phyloP scores from a whole-genome alignment of 2,329 filamentous ascomycete species.

The Colletotrichum sp. region DNA sequence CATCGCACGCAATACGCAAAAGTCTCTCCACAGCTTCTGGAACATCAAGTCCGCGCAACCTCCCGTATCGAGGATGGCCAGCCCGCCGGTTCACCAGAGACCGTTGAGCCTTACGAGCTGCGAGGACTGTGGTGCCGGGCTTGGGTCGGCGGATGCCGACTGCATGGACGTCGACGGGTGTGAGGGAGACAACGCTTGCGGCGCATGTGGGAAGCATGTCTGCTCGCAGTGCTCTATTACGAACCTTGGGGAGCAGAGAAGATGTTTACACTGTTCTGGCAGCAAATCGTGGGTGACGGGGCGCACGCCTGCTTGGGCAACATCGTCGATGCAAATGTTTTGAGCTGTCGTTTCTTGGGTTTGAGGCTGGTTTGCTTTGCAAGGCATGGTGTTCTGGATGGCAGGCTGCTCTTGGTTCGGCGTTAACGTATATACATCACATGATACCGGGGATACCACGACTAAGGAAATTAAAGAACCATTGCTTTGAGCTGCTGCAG shows the following conservation, averaged over 20 bases:
- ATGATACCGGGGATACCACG: neutral
- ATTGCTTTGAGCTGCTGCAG: neutral
- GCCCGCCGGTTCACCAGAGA: constrained; percentile 66
- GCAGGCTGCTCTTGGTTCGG: neutral
- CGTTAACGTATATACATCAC: neutral
- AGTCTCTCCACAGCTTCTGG: constrained; percentile 66
- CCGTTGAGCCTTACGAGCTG: constrained; percentile 42
- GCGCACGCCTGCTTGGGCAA: constrained; percentile 21
- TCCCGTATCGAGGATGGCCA: constrained; percentile 26
- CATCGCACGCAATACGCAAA: constrained; percentile 37
- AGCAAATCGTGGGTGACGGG: constrained; percentile 27
- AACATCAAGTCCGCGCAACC: constrained; percentile 48
- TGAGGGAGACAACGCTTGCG: constrained; percentile 42
- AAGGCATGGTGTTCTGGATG: neutral
- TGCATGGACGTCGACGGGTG: constrained; percentile 43
- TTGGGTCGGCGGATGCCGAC: constrained; percentile 27
- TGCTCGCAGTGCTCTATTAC: constrained; percentile 65
- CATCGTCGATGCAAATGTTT: neutral
- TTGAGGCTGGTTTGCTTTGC: neutral
- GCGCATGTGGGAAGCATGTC: constrained; percentile 57
- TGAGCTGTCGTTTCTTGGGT: neutral
- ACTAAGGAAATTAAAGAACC: neutral
- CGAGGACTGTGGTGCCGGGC: constrained; percentile 55
- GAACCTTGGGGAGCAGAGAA: constrained; percentile 57
- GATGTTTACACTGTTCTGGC: constrained; percentile 58